Conservation (phyloP, 176 grass and related monocot genomes). For the Ensete glaucum region DNA sequence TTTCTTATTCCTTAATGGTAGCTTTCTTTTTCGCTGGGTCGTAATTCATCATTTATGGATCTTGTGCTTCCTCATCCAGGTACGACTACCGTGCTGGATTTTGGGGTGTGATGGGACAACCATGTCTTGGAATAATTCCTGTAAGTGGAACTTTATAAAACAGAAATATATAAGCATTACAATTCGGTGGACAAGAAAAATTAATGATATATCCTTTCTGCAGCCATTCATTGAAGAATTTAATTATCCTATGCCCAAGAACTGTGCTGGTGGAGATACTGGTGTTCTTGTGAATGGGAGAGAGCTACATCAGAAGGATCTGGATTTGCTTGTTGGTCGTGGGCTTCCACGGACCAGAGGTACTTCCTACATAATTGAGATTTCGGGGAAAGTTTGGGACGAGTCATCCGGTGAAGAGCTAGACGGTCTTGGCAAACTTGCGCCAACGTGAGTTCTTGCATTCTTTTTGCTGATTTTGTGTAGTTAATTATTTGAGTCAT, state of each 20-base stretch:
- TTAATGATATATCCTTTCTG: neutral
- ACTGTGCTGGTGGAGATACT: conserved; percentile 70
- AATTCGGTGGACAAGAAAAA: neutral
- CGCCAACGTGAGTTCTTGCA: conserved; percentile 70
- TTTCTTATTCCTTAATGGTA: neutral
- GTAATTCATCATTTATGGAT: neutral
- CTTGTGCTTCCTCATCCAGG: conserved; percentile 36
- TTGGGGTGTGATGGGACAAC: conserved; percentile 73
- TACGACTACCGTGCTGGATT: conserved; percentile 91
- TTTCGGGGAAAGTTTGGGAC: conserved; percentile 77
- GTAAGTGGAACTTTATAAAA: conserved; percentile 37
- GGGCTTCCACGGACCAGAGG: conserved; percentile 57
- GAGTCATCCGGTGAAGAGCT: conserved; percentile 80
- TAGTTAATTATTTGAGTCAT: neutral
- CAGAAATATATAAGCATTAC: neutral
- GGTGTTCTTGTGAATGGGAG: conserved; percentile 78
- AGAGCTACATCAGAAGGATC: conserved; percentile 90
- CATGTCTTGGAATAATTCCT: conserved; percentile 95
- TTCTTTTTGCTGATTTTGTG: neutral
- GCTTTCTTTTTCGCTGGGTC: neutral
- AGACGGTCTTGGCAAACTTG: conserved; percentile 83
- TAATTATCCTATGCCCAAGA: conserved; percentile 84
- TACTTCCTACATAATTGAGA: conserved; percentile 66
- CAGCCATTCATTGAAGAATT: conserved; percentile 90
- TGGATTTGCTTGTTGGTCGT: conserved; percentile 66